These are phyloP conservation scores for Boletus rufocinnamomeus DNA, from an alignment of 768 basidiomycete species.

Conservation along the genomic window DNA sequence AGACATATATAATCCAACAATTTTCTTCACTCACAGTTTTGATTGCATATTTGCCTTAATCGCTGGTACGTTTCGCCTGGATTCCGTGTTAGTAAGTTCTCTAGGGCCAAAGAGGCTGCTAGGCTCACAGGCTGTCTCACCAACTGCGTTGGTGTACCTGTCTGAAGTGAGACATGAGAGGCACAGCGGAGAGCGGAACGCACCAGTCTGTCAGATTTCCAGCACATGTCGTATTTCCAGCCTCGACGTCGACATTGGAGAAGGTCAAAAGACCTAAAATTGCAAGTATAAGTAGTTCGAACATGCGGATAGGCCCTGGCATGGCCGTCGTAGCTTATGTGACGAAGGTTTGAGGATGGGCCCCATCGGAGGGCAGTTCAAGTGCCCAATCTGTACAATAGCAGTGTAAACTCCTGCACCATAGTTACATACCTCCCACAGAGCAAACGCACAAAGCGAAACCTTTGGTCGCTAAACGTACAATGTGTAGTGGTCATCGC, in stretches of 20 bases:
- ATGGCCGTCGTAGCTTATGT: not conserved
- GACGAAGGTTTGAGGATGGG: not conserved
- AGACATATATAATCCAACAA: not conserved
- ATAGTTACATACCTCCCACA: not conserved
- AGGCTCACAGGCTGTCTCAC: conserved; percentile 32
- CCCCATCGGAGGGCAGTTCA: not conserved
- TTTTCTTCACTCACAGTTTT: conserved; percentile 18
- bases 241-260: not conserved
- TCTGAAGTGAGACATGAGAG: not conserved
- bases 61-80: conserved; percentile 29
- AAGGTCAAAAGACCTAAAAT: conserved; percentile 1
- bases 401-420: not conserved
- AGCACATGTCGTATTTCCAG: conserved; percentile 27
- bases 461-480: not conserved
- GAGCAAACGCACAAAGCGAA: not conserved
- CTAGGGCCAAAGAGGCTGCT: not conserved
- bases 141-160: conserved; percentile 29
- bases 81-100: not conserved
- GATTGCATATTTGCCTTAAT: conserved; percentile 30
- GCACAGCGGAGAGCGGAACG: not conserved
- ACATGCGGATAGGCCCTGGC: not conserved
- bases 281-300: not conserved
- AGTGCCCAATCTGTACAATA: not conserved
- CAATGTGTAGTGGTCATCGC: not conserved
- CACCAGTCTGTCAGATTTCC: conserved; percentile 24